These are phyloP conservation scores for Daldinia sp. DNA, from an alignment of 2,329 filamentous ascomycete genomes.

Conservation along the genomic window DNA sequence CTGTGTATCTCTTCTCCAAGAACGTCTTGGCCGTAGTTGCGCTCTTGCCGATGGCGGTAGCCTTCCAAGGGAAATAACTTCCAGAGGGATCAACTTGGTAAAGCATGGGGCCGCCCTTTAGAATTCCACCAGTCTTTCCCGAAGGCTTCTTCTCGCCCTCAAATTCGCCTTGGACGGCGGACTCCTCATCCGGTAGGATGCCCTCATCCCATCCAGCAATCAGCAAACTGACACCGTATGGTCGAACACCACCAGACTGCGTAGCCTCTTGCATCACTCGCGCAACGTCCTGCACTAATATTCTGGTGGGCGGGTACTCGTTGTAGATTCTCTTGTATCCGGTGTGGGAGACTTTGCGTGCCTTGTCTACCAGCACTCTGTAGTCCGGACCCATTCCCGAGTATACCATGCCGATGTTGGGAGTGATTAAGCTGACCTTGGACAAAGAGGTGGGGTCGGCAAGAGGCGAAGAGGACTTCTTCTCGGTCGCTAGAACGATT, in stretches of 20 bases:
- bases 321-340: conserved; percentile 99
- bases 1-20: conserved; percentile 98
- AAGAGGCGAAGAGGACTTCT: conserved; percentile 98
- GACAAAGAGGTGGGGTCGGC: conserved; percentile 95
- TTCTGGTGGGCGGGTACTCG: conserved; percentile 98
- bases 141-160: conserved; percentile 73
- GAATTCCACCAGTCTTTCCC: conserved; percentile 92
- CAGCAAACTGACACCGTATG: conserved; percentile 95
- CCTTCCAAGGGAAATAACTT: conserved; percentile 99
- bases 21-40: conserved; percentile 99
- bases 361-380: conserved; percentile 95
- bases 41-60: conserved; percentile 98
- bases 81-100: conserved; percentile 99
- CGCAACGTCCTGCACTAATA: conserved; percentile 98
- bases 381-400: conserved; percentile 99
- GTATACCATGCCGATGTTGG: conserved; percentile 99
- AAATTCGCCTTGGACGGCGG: conserved; percentile 68
- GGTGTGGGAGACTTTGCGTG: conserved; percentile 97
- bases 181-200: conserved; percentile 84
- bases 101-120: conserved; percentile 95
- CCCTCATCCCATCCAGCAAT: conserved; percentile 99
- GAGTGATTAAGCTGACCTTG: conserved; percentile 97
- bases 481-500: conserved; percentile 98
- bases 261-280: conserved; percentile 99
- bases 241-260: conserved; percentile 95